Percentiles rank a stretch among this genome's conserved stretches.
Conservation (phyloP, 2,329 filamentous ascomycete species). For the Colletotrichum sp. region DNA sequence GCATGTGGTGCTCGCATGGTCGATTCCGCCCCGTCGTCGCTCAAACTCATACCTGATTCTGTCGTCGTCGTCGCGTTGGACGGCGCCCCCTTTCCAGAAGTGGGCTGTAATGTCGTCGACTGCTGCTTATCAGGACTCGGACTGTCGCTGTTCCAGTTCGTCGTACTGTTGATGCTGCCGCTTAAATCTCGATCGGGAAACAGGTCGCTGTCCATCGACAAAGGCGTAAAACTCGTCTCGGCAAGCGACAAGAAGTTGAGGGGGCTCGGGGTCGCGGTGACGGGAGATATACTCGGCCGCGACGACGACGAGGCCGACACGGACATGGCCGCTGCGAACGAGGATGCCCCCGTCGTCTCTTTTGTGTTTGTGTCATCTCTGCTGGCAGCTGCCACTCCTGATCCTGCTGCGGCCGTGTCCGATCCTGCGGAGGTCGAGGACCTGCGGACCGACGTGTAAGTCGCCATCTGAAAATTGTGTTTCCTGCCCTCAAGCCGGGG, state of each 20-base stretch:
- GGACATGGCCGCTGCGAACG: background rate
- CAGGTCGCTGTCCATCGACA: conserved; percentile 31
- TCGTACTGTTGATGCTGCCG: background rate
- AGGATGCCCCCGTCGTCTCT: conserved; percentile 4
- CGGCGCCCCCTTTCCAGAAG: background rate
- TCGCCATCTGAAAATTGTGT: background rate
- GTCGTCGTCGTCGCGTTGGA: background rate
- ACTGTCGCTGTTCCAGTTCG: background rate
- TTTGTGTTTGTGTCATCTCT: background rate
- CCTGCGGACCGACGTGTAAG: conserved; percentile 13
- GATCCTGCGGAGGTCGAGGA: conserved; percentile 10
- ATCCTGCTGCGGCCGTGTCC: background rate
- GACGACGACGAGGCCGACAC: conserved; percentile 4
- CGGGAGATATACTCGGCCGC: conserved; percentile 18
- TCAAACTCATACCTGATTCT: background rate
- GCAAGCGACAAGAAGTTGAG: conserved; percentile 25
- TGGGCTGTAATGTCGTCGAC: background rate
- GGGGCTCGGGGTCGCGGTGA: conserved; percentile 20
- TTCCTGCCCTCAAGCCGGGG: background rate
- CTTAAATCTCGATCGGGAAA: background rate
- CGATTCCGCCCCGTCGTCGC: background rate
- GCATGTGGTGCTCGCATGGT: background rate
- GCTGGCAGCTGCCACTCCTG: background rate
- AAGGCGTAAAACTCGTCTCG: conserved; percentile 32
- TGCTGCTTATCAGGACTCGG: background rate